Conservation (phyloP, 2,329 filamentous ascomycete genomes). For the Fusarium sulawesiense region DNA sequence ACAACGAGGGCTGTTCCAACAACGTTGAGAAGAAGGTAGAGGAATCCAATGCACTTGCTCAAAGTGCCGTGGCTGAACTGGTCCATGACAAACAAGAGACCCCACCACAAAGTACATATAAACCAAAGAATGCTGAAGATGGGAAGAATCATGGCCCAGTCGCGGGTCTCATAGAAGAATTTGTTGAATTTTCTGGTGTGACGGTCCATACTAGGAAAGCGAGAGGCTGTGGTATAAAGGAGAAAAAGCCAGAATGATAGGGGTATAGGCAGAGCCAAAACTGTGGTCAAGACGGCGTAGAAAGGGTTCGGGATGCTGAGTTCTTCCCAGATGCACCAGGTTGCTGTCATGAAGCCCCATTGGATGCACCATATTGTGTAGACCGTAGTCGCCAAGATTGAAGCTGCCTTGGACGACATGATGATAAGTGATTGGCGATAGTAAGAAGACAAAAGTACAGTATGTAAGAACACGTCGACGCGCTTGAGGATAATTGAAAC, state of each 20-base stretch:
- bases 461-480: not conserved
- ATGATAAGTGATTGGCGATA: not conserved
- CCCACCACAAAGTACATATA: conserved; percentile 10
- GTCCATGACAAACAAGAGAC: conserved; percentile 8
- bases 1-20: conserved; percentile 9
- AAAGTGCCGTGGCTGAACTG: conserved; percentile 10
- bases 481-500: not conserved
- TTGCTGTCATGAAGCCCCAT: conserved; percentile 6
- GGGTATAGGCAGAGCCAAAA: not conserved
- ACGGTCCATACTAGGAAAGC: conserved; percentile 7
- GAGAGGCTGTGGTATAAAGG: conserved; percentile 38
- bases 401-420: conserved; percentile 12
- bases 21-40: not conserved
- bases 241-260: conserved; percentile 37
- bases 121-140: conserved; percentile 32
- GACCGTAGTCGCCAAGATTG: not conserved
- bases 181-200: conserved; percentile 6
- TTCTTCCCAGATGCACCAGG: not conserved
- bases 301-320: conserved; percentile 2
- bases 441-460: not conserved
- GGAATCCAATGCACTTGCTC: not conserved
- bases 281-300: not conserved
- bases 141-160: conserved; percentile 35
- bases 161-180: conserved; percentile 34
- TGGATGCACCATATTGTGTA: conserved; percentile 28